Percentiles rank a stretch among this genome's conserved stretches.
These are phyloP conservation scores for Diaporthe sp. DNA, from an alignment of 2,329 filamentous ascomycete genomes.

Conservation along the genomic window DNA sequence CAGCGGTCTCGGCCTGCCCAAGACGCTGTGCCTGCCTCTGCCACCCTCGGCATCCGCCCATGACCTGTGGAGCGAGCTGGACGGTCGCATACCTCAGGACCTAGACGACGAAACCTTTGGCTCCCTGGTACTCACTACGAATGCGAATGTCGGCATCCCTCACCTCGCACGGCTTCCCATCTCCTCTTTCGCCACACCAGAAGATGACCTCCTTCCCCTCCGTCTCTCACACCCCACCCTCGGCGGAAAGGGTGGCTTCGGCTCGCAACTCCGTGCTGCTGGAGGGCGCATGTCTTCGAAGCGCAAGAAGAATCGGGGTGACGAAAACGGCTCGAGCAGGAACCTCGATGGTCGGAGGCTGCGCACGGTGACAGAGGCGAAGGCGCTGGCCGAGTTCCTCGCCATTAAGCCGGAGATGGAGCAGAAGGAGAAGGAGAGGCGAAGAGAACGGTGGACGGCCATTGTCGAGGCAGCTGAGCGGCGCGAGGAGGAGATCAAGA, in stretches of 20 bases:
- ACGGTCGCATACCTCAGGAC: constrained; percentile 71
- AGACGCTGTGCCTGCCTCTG: constrained; percentile 85
- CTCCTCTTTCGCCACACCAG: constrained; percentile 65
- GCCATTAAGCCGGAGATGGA: constrained; percentile 99
- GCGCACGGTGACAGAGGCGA: constrained; percentile 94
- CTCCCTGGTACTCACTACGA: constrained; percentile 84
- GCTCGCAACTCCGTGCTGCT: constrained; percentile 94
- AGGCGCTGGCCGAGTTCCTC: constrained; percentile 93
- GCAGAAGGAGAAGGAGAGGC: constrained; percentile 88
- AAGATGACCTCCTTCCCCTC: constrained; percentile 83
- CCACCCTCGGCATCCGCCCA: constrained; percentile 73
- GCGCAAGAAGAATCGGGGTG: constrained; percentile 85
- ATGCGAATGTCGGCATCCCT: constrained; percentile 79
- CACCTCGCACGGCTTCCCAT: constrained; percentile 67
- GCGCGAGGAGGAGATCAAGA: constrained; percentile 85
- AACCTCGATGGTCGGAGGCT: constrained; percentile 93
- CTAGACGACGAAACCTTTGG: constrained; percentile 55
- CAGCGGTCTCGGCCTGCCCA: constrained; percentile 83
- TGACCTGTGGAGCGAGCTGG: constrained; percentile 75
- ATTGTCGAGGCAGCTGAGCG: constrained; percentile 88
- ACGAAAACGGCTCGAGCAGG: constrained; percentile 90
- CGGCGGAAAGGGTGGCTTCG: constrained; percentile 98
- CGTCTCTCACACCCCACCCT: constrained; percentile 84
- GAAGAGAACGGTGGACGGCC: constrained; percentile 87
- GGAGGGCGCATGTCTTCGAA: constrained; percentile 98